These are phyloP conservation scores for Phialophora macrospora DNA, from an alignment of 2,329 filamentous ascomycete genomes.

Conservation along the genomic window DNA sequence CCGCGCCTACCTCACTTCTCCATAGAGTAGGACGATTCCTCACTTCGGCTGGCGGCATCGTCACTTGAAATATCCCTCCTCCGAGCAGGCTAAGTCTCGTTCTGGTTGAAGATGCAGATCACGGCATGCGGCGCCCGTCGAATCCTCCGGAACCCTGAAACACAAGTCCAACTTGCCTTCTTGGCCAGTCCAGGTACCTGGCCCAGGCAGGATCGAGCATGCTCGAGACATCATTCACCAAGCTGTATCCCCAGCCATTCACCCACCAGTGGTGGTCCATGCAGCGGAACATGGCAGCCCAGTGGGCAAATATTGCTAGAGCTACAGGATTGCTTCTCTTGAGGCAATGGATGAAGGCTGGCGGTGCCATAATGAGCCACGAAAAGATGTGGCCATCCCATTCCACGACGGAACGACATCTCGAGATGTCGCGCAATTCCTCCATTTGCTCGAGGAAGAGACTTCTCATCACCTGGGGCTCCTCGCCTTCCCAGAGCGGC, in stretches of 20 bases:
- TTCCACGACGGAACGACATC: conserved; percentile 38
- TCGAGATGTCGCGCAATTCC: conserved; percentile 31
- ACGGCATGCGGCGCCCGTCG: conserved; percentile 23
- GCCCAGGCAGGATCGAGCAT: conserved; percentile 36
- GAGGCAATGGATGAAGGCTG: conserved; percentile 35
- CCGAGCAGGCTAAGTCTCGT: background rate
- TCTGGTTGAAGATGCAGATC: background rate
- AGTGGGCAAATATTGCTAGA: conserved; percentile 37
- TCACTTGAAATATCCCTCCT: conserved; percentile 14
- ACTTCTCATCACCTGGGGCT: conserved; percentile 13
- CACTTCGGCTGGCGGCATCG: conserved; percentile 5
- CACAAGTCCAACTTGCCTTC: conserved; percentile 34
- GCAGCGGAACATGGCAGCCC: conserved; percentile 37
- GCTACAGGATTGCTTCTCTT: conserved; percentile 35
- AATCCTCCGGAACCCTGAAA: conserved; percentile 27
- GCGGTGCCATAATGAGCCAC: conserved; percentile 35
- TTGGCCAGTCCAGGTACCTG: conserved; percentile 36
- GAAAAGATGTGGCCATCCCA: conserved; percentile 40
- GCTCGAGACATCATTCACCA: conserved; percentile 37
- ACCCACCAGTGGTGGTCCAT: conserved; percentile 41
- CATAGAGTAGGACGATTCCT: background rate
- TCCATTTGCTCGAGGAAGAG: conserved; percentile 34
- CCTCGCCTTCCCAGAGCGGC: conserved; percentile 20
- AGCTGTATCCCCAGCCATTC: conserved; percentile 38
- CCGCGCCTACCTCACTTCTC: background rate